Base-by-base conservation (phyloP, 2,329 filamentous ascomycete species). In the Cordyceps tenuipes region DNA sequence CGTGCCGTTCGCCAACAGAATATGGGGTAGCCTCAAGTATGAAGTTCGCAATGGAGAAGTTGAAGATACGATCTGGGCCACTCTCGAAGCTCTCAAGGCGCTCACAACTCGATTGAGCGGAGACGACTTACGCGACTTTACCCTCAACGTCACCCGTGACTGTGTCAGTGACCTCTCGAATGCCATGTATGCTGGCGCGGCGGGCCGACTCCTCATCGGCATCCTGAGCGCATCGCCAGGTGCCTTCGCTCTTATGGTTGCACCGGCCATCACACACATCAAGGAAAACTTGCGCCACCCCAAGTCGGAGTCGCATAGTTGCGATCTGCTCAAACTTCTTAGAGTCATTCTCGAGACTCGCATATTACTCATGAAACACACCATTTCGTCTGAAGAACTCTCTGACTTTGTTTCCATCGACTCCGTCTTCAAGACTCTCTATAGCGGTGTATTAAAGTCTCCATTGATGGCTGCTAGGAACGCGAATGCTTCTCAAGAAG, bases 1-100 rank as follows among this genome's bases (percentile, higher is more conserved):
- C 15, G 72, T 72, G 1, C 81, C 82, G 0, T 77, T 79, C 53
- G 71, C 76, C 19, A 73, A 77, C 54, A 75, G 78, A 49, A 77
- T 84, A 51, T 85, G 82, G 82, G 74, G 75, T 34, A 82, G 81
- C n/a, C 77, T 85, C 51, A 85, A 85, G 66, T 85, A 83, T 62
- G 82, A 85, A 63, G 82, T 85, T 13, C 79, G 82, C 39, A 84
- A 85, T 58, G 82, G 82, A 13, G 82, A 85, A 62, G 76, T 82
- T 9, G 77, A 80, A 62, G 82, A 84, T 62, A 78, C 77, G 0
- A 80, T 84, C 15, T 79, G 82, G 66, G 78, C 78, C 3, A 84
- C 82, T 0, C 70, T 85, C 17, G 78, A 79, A 50, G 79, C 82
- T 3, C 76, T 85, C 57, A 76, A 77, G 39, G 73, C 79, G 10